Conservation (phyloP, 2,329 filamentous ascomycete genomes). For the Fusarium sp. region DNA sequence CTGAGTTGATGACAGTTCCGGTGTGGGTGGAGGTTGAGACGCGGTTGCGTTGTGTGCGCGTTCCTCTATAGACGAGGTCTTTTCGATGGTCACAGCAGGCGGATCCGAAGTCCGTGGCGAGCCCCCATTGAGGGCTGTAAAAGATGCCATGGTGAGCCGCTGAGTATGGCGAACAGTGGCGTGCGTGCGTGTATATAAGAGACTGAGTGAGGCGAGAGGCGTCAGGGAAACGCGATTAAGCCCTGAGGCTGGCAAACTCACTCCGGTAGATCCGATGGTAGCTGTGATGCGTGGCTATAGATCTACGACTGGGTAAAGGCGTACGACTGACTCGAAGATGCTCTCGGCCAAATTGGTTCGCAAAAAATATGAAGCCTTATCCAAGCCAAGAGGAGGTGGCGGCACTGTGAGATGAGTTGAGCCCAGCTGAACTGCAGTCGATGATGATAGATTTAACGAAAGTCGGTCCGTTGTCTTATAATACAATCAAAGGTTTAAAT, state of each 20-base stretch:
- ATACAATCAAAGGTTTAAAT: constrained; percentile 15
- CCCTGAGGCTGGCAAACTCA: constrained; percentile 7
- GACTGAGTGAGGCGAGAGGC: constrained; percentile 2
- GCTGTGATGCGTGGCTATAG: constrained; percentile 19
- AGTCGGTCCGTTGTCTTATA: constrained; percentile 5
- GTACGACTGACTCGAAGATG: constrained; percentile 3
- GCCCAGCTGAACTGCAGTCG: constrained; percentile 7
- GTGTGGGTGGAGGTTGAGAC: constrained; percentile 44
- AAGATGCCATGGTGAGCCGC: constrained; percentile 59
- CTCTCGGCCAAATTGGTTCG: neutral
- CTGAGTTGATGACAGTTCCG: constrained; percentile 48
- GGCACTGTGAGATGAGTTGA: constrained; percentile 15
- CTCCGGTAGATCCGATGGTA: constrained; percentile 35
- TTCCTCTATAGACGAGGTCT: constrained; percentile 51
- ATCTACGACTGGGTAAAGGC: neutral
- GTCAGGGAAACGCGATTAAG: constrained; percentile 8
- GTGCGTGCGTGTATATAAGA: constrained; percentile 1
- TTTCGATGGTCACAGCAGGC: constrained; percentile 48
- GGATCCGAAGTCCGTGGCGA: constrained; percentile 59
- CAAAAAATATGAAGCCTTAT: neutral
- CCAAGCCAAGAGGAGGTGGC: constrained; percentile 10
- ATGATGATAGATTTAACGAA: constrained; percentile 12
- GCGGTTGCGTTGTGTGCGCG: constrained; percentile 45
- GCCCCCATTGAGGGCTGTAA: constrained; percentile 64
- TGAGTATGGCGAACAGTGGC: neutral